Evolutionary conservation across 768 basidiomycete genomes (phyloP).

Genomic region (Xerocomus spinulosus): DNA sequence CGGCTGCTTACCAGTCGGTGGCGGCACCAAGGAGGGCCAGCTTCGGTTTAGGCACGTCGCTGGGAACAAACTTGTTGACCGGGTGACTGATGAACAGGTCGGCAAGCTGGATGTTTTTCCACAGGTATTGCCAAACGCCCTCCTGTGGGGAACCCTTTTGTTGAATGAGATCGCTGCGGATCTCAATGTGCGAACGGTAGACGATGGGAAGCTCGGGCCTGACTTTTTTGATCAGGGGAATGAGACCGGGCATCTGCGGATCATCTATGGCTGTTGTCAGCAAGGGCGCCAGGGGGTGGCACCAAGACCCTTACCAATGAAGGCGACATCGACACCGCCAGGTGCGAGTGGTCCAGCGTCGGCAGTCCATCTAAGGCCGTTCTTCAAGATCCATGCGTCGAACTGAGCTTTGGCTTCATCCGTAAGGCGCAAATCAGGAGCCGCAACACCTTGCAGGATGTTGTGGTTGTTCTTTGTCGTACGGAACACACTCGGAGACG

Average conservation of each 20-base stretch:
- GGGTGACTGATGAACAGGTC: constrained; percentile 95
- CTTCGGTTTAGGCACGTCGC: constrained; percentile 69
- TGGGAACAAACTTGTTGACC: constrained; percentile 90
- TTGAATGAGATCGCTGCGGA: constrained; percentile 82
- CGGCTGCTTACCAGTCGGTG: constrained; percentile 67
- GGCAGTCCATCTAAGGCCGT: constrained; percentile 83
- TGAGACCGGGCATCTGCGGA: constrained; percentile 92
- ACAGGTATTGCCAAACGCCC: constrained; percentile 93
- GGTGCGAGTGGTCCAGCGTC: constrained; percentile 80
- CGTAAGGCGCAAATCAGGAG: constrained; percentile 70
- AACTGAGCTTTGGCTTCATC: constrained; percentile 75
- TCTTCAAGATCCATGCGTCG: constrained; percentile 86
- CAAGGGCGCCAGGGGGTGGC: neutral
- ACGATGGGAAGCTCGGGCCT: constrained; percentile 84
- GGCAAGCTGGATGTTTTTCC: constrained; percentile 84
- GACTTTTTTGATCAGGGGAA: constrained; percentile 84
- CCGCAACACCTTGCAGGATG: constrained; percentile 89
- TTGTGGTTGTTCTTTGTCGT: constrained; percentile 96
- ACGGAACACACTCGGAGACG: constrained; percentile 84
- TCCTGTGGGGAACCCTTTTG: constrained; percentile 78
- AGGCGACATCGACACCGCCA: constrained; percentile 82
- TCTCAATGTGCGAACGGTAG: constrained; percentile 95
- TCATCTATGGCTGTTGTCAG: constrained; percentile 49
- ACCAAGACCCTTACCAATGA: constrained; percentile 58
- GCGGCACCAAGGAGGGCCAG: constrained; percentile 75